phyloP scores from a whole-genome alignment of 805 yeast species.

The Zygotorulaspora chibaensis region DNA sequence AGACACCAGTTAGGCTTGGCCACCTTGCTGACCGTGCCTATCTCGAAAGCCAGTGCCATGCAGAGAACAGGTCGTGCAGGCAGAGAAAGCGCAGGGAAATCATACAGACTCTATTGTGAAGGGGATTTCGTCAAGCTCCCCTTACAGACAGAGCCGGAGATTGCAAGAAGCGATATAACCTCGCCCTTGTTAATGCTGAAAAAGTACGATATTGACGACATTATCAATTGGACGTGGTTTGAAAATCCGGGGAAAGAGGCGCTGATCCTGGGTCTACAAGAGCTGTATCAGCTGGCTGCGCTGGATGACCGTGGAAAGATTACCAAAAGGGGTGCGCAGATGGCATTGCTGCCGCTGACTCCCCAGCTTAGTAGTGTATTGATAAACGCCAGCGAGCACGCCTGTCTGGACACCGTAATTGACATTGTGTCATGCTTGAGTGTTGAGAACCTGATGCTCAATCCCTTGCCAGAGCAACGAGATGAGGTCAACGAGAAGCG shows the following conservation, averaged over 20 bases:
- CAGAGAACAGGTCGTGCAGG: slow-evolving; percentile 99
- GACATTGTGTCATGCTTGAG: slow-evolving; percentile 92
- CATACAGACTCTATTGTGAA: slow-evolving; percentile 79
- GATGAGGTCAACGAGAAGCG: slow-evolving; percentile 81
- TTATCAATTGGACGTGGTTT: slow-evolving; percentile 86
- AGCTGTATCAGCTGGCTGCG: slow-evolving; percentile 75
- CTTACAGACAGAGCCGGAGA: slow-evolving; percentile 88
- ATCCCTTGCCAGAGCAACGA: slow-evolving; percentile 73
- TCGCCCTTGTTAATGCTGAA: slow-evolving; percentile 82
- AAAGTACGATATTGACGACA: slow-evolving; percentile 75
- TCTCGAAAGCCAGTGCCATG: slow-evolving; percentile 89
- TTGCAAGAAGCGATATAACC: slow-evolving; percentile 77
- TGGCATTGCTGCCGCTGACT: slow-evolving; percentile 87
- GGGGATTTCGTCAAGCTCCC: slow-evolving; percentile 58
- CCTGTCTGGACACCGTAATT: slow-evolving; percentile 60
- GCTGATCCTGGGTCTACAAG: slow-evolving; percentile 67
- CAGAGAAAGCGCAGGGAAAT: slow-evolving; percentile 90
- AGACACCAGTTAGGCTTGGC: slow-evolving; percentile 88
- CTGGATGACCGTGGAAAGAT: slow-evolving; percentile 70
- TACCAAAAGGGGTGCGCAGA: slow-evolving; percentile 73
- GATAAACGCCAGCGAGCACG: slow-evolving; percentile 56
- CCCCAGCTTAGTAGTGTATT: slow-evolving; percentile 88
- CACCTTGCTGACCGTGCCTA: slow-evolving; percentile 86
- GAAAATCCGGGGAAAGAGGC: slow-evolving; percentile 84
- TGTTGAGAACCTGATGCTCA: slow-evolving; percentile 80